These are phyloP conservation scores for Vittaforma corneae DNA, from an alignment of 371 early-diverging fungal genomes.

Conservation along the genomic window DNA sequence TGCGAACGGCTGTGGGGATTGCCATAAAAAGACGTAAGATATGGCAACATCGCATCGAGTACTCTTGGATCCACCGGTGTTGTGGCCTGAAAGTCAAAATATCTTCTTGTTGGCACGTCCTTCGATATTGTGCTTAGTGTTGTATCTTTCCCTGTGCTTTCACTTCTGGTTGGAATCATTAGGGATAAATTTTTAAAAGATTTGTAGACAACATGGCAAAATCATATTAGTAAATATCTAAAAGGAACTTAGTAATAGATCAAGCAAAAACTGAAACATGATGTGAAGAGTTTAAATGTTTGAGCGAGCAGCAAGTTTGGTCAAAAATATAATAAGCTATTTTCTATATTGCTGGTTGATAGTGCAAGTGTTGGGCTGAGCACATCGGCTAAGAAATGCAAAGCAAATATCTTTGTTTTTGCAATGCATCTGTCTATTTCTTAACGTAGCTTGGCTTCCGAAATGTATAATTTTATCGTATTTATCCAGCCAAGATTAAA, in stretches of 20 bases:
- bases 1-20: slow-evolving; percentile 97
- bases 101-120: slow-evolving; percentile 61
- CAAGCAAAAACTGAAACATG: too few species aligned
- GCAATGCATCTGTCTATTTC: too few species aligned
- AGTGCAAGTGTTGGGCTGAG: too few species aligned
- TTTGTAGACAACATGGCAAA: neutral
- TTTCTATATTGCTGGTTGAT: too few species aligned
- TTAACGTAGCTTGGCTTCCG: too few species aligned
- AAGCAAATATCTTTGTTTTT: too few species aligned
- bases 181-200: neutral
- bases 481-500: too few species aligned
- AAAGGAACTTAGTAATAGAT: neutral
- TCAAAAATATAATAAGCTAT: too few species aligned
- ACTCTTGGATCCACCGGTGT: slow-evolving; percentile 91
- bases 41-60: slow-evolving; percentile 89
- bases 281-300: too few species aligned
- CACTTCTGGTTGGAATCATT: neutral
- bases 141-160: neutral
- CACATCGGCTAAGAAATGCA: too few species aligned
- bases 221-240: neutral
- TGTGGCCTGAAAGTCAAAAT: slow-evolving; percentile 89
- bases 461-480: too few species aligned
- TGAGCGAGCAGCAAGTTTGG: too few species aligned
- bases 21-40: slow-evolving; percentile 78
- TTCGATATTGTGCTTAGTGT: neutral